Evolutionary conservation across 352 stramenopile species (phyloP).

Genomic region (Phytopythium boreale): DNA sequence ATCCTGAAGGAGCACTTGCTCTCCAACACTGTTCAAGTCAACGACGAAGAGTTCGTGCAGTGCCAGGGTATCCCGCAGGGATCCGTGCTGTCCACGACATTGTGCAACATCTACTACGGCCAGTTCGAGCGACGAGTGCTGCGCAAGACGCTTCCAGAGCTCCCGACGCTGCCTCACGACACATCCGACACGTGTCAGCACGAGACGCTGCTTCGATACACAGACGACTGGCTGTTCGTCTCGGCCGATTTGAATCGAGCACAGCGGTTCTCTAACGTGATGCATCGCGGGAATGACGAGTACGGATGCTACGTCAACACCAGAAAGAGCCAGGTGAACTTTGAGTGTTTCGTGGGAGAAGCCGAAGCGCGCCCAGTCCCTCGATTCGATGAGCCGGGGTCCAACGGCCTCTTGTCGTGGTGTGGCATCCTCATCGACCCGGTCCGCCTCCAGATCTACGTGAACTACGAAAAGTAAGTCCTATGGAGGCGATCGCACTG

Average conservation of each 20-base stretch:
- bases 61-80: slow-evolving; percentile 72
- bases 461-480: slow-evolving; percentile 79
- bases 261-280: slow-evolving; percentile 44
- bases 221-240: slow-evolving; percentile 76
- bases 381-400: slow-evolving; percentile 15
- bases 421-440: slow-evolving; percentile 73
- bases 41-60: slow-evolving; percentile 52
- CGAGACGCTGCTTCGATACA: slow-evolving; percentile 70
- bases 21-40: slow-evolving; percentile 49
- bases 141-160: slow-evolving; percentile 31
- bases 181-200: slow-evolving; percentile 28
- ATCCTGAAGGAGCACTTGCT: slow-evolving; percentile 69
- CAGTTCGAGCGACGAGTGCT: slow-evolving; percentile 69
- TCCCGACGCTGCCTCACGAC: not conserved
- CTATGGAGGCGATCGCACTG: not conserved
- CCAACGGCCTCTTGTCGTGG: slow-evolving; percentile 39
- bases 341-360: slow-evolving; percentile 15
- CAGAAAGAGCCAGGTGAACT: slow-evolving; percentile 68
- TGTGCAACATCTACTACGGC: slow-evolving; percentile 83
- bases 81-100: slow-evolving; percentile 75
- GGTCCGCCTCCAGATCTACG: slow-evolving; percentile 46
- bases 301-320: slow-evolving; percentile 69
- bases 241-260: slow-evolving; percentile 50
- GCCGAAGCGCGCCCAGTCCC: slow-evolving; percentile 7
- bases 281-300: slow-evolving; percentile 57